phyloP scores from a whole-genome alignment of 1,139 yeast species.

The Pichia sp. region DNA sequence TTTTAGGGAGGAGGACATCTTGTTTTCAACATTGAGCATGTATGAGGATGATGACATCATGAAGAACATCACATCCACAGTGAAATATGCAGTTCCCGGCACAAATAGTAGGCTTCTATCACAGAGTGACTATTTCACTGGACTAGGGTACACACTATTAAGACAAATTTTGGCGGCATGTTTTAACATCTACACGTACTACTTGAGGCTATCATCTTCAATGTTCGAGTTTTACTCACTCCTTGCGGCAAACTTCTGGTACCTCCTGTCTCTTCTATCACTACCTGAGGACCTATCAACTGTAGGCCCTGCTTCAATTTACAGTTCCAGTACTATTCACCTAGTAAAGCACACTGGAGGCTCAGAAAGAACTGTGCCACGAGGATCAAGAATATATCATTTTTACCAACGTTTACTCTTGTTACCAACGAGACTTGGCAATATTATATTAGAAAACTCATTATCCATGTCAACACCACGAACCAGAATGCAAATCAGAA shows the following conservation, averaged over 20 bases:
- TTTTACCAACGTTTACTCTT: not conserved
- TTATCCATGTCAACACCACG: constrained; percentile 17
- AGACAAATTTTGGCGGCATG: constrained; percentile 8
- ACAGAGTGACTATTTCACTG: constrained; percentile 3
- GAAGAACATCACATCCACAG: constrained; percentile 1
- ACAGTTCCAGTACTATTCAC: constrained; percentile 3
- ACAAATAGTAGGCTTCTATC: constrained; percentile 12
- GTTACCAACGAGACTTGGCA: constrained; percentile 18
- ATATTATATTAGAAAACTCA: constrained; percentile 17
- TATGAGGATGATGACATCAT: constrained; percentile 15
- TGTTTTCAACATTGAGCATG: constrained; percentile 18
- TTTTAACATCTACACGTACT: constrained; percentile 9
- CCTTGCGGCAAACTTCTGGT: constrained; percentile 14
- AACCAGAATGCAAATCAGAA: constrained; percentile 12
- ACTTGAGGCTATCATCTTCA: not conserved
- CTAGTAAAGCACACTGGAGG: not conserved
- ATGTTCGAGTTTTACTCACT: constrained; percentile 1
- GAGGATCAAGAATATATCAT: too few species aligned
- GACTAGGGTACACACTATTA: constrained; percentile 5
- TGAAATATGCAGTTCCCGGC: constrained; percentile 13
- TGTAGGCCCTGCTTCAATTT: constrained; percentile 7
- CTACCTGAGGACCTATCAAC: constrained; percentile 14
- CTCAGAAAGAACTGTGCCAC: not conserved
- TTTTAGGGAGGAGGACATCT: constrained; percentile 16
- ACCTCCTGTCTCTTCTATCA: constrained; percentile 11